These are phyloP conservation scores for Hypoxylon fuscum DNA, from an alignment of 495 filamentous ascomycete genomes.

Conservation along the genomic window DNA sequence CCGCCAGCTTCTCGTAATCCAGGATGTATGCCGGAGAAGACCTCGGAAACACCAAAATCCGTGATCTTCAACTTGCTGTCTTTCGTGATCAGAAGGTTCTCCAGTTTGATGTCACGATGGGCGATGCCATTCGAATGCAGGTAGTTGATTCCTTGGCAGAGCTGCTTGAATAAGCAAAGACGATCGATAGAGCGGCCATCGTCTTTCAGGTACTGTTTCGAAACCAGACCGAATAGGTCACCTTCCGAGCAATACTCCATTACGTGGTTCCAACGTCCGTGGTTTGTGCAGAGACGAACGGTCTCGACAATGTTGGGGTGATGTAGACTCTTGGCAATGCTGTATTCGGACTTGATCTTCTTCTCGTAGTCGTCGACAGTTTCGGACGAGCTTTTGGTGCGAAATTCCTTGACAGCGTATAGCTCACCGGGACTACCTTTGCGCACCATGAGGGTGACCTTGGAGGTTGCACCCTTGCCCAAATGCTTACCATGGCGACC, in stretches of 20 bases:
- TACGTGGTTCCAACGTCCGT: conserved; percentile 78
- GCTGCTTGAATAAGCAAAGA: conserved; percentile 82
- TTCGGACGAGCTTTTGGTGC: conserved; percentile 68
- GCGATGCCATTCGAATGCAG: conserved; percentile 76
- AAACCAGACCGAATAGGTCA: conserved; percentile 74
- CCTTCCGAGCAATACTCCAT: conserved; percentile 85
- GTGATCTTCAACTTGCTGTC: conserved; percentile 80
- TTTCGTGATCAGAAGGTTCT: conserved; percentile 75
- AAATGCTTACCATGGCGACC: conserved; percentile 70
- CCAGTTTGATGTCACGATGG: conserved; percentile 84
- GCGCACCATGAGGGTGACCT: conserved; percentile 73
- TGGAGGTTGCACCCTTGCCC: conserved; percentile 76
- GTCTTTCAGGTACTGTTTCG: conserved; percentile 66
- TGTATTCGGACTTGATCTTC: conserved; percentile 84
- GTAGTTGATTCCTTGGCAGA: conserved; percentile 74
- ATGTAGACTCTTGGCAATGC: conserved; percentile 75
- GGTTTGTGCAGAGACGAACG: conserved; percentile 70
- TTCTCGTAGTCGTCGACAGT: conserved; percentile 71
- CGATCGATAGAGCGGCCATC: conserved; percentile 72
- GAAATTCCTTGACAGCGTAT: conserved; percentile 83
- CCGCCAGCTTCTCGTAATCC: conserved; percentile 69
- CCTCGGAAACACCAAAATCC: conserved; percentile 81
- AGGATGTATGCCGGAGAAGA: conserved; percentile 78
- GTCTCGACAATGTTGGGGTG: conserved; percentile 85
- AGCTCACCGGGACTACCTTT: conserved; percentile 63